Evolutionary conservation across 225 moss, liverwort and hornwort species (phyloP).

Genomic region (Takakia lepidozioides): DNA sequence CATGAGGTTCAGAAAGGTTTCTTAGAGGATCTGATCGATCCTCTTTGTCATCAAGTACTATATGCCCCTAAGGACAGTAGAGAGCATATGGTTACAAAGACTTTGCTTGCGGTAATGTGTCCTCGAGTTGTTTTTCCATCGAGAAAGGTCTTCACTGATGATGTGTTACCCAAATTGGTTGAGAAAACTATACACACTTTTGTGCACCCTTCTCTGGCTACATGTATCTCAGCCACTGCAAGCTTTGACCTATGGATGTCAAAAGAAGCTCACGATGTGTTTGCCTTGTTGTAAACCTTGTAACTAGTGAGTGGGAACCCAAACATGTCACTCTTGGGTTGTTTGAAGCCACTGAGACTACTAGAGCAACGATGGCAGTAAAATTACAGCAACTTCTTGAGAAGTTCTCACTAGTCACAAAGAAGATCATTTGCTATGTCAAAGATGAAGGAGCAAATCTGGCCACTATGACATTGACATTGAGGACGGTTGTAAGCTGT

Average conservation of each 20-base stretch:
- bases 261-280: too few species aligned
- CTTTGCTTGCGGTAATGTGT: too few species aligned
- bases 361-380: background rate
- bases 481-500: background rate
- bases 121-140: too few species aligned
- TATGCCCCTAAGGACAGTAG: too few species aligned
- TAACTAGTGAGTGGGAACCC: background rate
- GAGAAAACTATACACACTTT: background rate
- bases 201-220: background rate
- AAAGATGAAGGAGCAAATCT: constrained; percentile 1
- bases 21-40: too few species aligned
- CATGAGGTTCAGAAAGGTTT: too few species aligned
- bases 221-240: background rate
- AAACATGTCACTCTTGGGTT: background rate
- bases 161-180: background rate
- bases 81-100: too few species aligned
- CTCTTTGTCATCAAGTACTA: too few species aligned
- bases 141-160: background rate
- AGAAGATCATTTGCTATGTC: background rate
- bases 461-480: background rate
- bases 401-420: background rate
- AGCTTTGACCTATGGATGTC: background rate
- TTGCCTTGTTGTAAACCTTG: background rate
- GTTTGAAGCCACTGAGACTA: background rate
- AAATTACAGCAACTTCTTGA: background rate